Evolutionary conservation across 768 basidiomycete genomes (phyloP), one percentile per base, ranked within the genome.

Genomic region (Amanita pseudoporphyria): DNA sequence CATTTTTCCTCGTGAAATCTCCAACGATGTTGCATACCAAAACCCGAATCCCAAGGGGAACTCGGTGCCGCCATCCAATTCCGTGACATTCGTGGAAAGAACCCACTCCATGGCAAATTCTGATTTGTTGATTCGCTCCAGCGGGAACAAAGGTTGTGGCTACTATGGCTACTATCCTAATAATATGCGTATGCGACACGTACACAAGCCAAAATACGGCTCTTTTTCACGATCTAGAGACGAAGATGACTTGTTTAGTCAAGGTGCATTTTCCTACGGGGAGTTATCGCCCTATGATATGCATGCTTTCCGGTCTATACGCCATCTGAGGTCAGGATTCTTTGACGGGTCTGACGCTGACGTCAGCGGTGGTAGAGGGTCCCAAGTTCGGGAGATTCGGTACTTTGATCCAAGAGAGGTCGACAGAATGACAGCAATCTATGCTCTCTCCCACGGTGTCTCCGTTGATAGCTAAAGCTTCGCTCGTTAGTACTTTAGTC

Each of bases 321-420:
- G 35, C 32, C 45, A 33, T 36, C 45, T 36, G 7, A 21, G 35
- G 12, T 13, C 31, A 36, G 32, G 7, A 16, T 47, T 13, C 1
- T 37, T 16, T 21, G 33, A 32, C 1, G 9, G 21, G 18, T 12
- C 9, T 21, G 18, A 24, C 32, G 32, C n/a, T 47, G 46, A 47
- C 46, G 35, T 47, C 36, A 47, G 24, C 21, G 46, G 36, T 45
- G 46, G 16, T 24, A 14, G 41, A 43, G 41, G 24, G 24, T 30
- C 32, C n/a, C n/a, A n/a, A n/a, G n/a, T n/a, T 28, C 41, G 26
- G 41, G 28, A 9, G 2, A 19, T 28, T 36, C 46, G 46, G 46
- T 7, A 24, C 24, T 47, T 33, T 33, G 35, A 33, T 37, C 24
- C 32, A 38, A 47, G 9, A 18, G 46, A 38, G 2, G 35, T 38